A percentile compares a stretch with the other conserved stretches of the same genome.
phyloP scores from a whole-genome alignment of 352 stramenopile species.

The Globisporangium polare region DNA sequence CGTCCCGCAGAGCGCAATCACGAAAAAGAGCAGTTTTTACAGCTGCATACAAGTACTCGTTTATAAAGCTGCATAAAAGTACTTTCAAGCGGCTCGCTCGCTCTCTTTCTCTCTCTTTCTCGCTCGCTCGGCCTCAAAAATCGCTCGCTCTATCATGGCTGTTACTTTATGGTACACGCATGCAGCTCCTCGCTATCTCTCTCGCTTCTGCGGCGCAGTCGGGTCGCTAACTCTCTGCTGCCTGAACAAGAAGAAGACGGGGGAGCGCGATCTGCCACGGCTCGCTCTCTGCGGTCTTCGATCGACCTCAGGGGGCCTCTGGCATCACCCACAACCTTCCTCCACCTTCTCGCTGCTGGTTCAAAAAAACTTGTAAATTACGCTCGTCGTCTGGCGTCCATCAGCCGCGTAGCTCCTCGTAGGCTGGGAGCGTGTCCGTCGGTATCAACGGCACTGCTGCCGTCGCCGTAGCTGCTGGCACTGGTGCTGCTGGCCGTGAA shows the following conservation, averaged over 20 bases:
- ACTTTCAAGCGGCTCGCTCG: no score
- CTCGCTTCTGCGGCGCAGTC: no score
- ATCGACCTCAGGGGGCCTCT: background rate
- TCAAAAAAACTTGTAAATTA: background rate
- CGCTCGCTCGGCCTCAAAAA: no score
- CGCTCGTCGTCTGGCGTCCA: background rate
- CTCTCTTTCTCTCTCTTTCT: no score
- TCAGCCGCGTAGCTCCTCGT: background rate
- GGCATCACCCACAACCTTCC: background rate
- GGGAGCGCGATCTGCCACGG: background rate
- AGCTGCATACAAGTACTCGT: no score
- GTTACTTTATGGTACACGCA: no score
- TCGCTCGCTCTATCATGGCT: no score
- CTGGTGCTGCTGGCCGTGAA: background rate
- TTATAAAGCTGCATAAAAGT: no score
- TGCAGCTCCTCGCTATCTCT: no score
- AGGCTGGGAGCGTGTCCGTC: conserved; percentile 1
- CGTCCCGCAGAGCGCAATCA: no score
- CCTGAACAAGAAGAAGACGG: no score
- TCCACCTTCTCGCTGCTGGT: background rate
- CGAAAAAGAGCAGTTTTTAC: no score
- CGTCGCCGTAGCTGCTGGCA: background rate
- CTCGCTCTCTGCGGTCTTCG: background rate
- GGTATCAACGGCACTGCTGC: background rate
- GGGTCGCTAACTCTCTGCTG: background rate